Conservation (phyloP, 805 yeast genomes). For the Scheffersomyces coipomensis region DNA sequence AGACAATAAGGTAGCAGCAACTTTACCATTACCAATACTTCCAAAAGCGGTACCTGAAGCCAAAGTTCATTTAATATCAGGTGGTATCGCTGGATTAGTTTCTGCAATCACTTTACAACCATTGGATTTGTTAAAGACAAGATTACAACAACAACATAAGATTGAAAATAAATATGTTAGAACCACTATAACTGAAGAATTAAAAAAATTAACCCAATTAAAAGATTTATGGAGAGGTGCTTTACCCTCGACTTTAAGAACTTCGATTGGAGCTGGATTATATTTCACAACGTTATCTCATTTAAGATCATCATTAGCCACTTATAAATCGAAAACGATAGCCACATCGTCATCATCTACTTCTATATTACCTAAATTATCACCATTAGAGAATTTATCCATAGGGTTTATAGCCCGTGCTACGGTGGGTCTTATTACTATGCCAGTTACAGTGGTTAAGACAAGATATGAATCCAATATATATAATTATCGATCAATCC, state of each 20-base stretch:
- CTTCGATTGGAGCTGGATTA: slow-evolving; percentile 87
- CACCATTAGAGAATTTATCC: slow-evolving; percentile 64
- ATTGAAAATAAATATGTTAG: slow-evolving; percentile 16
- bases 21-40: too few species aligned
- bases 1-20: too few species aligned
- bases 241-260: slow-evolving; percentile 83
- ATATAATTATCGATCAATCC: slow-evolving; percentile 65
- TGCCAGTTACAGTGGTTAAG: slow-evolving; percentile 92
- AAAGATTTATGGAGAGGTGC: slow-evolving; percentile 89
- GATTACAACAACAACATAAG: slow-evolving; percentile 55
- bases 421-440: slow-evolving; percentile 77
- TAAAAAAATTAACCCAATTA: slow-evolving; percentile 40
- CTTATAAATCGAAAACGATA: slow-evolving; percentile 8
- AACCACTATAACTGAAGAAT: slow-evolving; percentile 36
- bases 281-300: slow-evolving; percentile 73
- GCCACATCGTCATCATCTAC: slow-evolving; percentile 5
- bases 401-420: slow-evolving; percentile 83
- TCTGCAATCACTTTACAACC: slow-evolving; percentile 85
- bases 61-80: slow-evolving; percentile 65
- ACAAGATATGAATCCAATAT: slow-evolving; percentile 84
- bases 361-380: slow-evolving; percentile 61
- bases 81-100: slow-evolving; percentile 80
- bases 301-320: slow-evolving; percentile 53
- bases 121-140: slow-evolving; percentile 80
- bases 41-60: slow-evolving; percentile 14